phyloP scores from a whole-genome alignment of 768 basidiomycete genomes.

The Boletales sp. region DNA sequence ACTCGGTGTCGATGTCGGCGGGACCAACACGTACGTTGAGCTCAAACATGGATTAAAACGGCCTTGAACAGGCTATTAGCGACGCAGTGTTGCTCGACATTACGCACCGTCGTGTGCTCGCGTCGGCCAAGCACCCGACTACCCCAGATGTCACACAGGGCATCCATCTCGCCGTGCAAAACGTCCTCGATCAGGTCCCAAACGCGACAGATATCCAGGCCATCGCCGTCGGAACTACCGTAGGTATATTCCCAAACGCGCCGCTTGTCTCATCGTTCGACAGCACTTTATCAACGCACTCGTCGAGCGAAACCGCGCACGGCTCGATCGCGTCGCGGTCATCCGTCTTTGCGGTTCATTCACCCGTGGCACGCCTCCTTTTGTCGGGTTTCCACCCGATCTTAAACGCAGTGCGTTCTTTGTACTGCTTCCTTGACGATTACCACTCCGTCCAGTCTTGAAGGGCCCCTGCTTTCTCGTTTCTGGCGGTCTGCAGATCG shows the following conservation, averaged over 20 bases:
- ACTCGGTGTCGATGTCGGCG: slow-evolving; percentile 34
- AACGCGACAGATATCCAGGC: slow-evolving; percentile 41
- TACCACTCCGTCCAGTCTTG: slow-evolving; percentile 15
- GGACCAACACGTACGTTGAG: slow-evolving; percentile 34
- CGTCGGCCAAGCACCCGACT: slow-evolving; percentile 46
- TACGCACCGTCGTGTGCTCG: slow-evolving; percentile 23
- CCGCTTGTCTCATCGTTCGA: not conserved
- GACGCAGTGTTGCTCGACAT: slow-evolving; percentile 29
- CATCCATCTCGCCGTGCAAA: slow-evolving; percentile 49
- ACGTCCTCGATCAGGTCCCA: slow-evolving; percentile 38
- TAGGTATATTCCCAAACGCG: slow-evolving; percentile 12
- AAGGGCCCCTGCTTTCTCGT: slow-evolving; percentile 32
- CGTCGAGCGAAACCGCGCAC: slow-evolving; percentile 49
- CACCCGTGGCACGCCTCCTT: slow-evolving; percentile 55
- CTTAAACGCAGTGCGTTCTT: slow-evolving; percentile 28
- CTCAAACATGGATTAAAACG: too few species aligned
- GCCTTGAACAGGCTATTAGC: too few species aligned
- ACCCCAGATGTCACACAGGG: slow-evolving; percentile 57
- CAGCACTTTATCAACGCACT: slow-evolving; percentile 59
- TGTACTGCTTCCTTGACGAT: not conserved
- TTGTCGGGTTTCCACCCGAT: slow-evolving; percentile 45
- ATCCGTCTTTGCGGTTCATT: slow-evolving; percentile 61
- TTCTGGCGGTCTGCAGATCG: slow-evolving; percentile 44
- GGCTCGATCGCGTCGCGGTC: slow-evolving; percentile 59
- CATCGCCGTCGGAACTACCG: slow-evolving; percentile 61